Conservation (phyloP, 2,329 filamentous ascomycete genomes). For the Neopestalotiopsis clavispora region DNA sequence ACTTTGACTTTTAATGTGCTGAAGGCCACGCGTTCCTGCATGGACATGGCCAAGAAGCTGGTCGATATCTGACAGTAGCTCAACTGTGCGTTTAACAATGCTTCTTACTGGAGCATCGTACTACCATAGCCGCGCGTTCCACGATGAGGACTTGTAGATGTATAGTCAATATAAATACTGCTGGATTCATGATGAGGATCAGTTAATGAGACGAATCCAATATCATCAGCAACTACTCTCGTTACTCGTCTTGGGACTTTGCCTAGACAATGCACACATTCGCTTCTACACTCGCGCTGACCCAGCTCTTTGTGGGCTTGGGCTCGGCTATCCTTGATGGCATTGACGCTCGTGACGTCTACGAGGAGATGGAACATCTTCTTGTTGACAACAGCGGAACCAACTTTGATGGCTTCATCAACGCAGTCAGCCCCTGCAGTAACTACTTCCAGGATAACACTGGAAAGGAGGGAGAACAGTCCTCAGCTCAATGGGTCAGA, state of each 20-base stretch:
- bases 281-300: slow-evolving; percentile 2
- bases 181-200: not conserved
- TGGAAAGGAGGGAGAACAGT: slow-evolving; percentile 8
- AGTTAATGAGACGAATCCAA: not conserved
- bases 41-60: not conserved
- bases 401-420: slow-evolving; percentile 12
- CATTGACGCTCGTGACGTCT: slow-evolving; percentile 5
- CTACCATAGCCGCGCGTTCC: slow-evolving; percentile 9
- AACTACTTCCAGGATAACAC: slow-evolving; percentile 9
- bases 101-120: not conserved
- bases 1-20: not conserved
- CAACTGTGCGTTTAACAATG: not conserved
- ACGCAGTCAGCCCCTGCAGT: slow-evolving; percentile 9
- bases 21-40: slow-evolving; percentile 11
- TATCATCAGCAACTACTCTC: not conserved
- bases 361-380: slow-evolving; percentile 12
- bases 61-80: not conserved
- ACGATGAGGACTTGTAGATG: not conserved
- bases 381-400: slow-evolving; percentile 10
- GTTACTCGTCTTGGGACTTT: not conserved
- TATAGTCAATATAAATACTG: slow-evolving; percentile 2
- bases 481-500: slow-evolving; percentile 11
- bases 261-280: slow-evolving; percentile 6
- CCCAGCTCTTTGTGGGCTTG: slow-evolving; percentile 3
- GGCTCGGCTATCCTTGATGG: slow-evolving; percentile 2